phyloP scores from a whole-genome alignment of 169 alveolate species.

The Plasmodium falciparum region DNA sequence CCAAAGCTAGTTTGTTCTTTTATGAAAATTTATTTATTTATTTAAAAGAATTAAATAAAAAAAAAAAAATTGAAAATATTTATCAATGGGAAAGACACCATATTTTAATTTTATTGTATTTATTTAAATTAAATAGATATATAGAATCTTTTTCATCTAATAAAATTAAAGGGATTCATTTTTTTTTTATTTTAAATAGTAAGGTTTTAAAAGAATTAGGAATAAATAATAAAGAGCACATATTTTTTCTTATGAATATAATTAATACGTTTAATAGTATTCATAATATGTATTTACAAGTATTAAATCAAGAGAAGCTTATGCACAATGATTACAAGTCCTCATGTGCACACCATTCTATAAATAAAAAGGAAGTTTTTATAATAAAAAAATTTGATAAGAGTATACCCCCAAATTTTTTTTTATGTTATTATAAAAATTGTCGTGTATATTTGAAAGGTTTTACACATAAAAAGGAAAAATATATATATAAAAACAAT shows the following conservation, averaged over 20 bases:
- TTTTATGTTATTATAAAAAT: constrained; percentile 35
- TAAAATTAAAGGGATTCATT: constrained; percentile 50
- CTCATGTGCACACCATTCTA: background rate
- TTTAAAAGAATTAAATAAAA: constrained; percentile 33
- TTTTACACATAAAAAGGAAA: background rate
- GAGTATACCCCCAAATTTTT: background rate
- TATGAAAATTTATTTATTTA: constrained; percentile 9
- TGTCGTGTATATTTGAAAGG: constrained; percentile 7
- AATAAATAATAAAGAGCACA: constrained; percentile 26
- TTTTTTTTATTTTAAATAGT: constrained; percentile 28
- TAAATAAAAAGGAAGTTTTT: constrained; percentile 23
- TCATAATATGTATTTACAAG: constrained; percentile 41
- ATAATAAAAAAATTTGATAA: constrained; percentile 8
- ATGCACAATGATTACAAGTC: constrained; percentile 12
- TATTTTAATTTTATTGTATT: constrained; percentile 15
- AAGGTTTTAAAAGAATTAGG: constrained; percentile 28
- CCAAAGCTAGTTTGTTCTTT: too few relatives aligned
- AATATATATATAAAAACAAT: background rate
- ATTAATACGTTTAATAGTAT: constrained; percentile 44
- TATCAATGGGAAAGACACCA: constrained; percentile 54
- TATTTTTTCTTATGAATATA: constrained; percentile 41
- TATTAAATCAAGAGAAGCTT: constrained; percentile 6
- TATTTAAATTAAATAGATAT: constrained; percentile 34
- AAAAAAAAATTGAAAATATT: constrained; percentile 45
- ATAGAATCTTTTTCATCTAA: constrained; percentile 21